Evolutionary conservation across 257 asterid species (phyloP).

Genomic region (Solanum sitiens): DNA sequence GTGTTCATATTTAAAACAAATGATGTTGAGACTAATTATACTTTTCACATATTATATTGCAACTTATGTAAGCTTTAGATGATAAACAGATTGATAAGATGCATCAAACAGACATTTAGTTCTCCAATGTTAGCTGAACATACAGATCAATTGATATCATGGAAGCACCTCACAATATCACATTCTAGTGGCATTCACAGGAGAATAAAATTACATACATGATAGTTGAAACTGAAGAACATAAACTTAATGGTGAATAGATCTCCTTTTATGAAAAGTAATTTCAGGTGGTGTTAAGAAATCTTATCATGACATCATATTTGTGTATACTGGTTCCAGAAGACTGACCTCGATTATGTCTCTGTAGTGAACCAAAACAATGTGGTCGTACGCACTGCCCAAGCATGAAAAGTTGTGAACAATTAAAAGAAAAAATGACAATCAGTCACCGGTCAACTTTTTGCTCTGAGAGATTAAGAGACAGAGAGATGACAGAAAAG

Average conservation of each 20-base stretch:
- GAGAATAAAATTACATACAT: background rate
- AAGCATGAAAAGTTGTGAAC: background rate
- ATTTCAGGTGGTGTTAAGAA: background rate
- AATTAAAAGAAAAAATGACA: background rate
- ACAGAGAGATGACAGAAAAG: background rate
- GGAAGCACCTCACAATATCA: background rate
- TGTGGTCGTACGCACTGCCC: slow-evolving; percentile 55
- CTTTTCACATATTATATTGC: background rate
- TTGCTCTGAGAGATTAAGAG: background rate
- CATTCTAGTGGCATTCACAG: background rate
- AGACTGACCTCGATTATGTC: slow-evolving; percentile 52
- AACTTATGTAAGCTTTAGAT: background rate
- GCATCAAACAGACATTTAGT: background rate
- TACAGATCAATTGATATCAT: background rate
- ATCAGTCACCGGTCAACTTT: background rate
- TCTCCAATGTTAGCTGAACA: background rate
- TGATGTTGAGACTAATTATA: background rate
- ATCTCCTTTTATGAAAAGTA: background rate
- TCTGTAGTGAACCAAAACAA: slow-evolving; percentile 80
- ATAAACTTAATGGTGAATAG: background rate
- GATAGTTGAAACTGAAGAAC: background rate
- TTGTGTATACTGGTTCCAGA: slow-evolving; percentile 3
- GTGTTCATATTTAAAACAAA: slow-evolving; percentile 12
- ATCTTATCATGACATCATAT: background rate
- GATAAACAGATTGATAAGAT: background rate